A percentile compares a stretch with the other conserved stretches of the same genome.
Conservation (phyloP, 805 yeast genomes). For the Schizosaccharomyces japonicus region DNA sequence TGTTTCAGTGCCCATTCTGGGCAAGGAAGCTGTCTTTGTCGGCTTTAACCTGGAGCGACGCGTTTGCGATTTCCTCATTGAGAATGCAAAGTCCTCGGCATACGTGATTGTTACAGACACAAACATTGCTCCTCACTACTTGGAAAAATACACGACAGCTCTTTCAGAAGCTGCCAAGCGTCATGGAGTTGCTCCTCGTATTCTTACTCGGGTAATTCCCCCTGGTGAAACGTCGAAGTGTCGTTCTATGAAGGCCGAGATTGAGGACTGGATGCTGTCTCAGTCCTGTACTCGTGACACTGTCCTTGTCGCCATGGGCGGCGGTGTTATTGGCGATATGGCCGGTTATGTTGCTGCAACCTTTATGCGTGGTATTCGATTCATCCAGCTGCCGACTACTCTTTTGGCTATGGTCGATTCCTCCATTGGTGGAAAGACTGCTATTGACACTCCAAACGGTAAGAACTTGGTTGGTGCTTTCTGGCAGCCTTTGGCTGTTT, state of each 20-base stretch:
- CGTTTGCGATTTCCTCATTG: conserved; percentile 42
- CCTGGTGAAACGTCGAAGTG: conserved; percentile 89
- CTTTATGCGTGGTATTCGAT: conserved; percentile 91
- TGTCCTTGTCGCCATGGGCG: conserved; percentile 81
- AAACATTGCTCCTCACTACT: conserved; percentile 25
- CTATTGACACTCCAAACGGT: conserved; percentile 88
- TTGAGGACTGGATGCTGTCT: conserved; percentile 64
- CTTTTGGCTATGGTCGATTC: conserved; percentile 93
- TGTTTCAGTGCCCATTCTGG: conserved; percentile 40
- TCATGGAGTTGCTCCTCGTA: conserved; percentile 26
- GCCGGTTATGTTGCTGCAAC: conserved; percentile 98
- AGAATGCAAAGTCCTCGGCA: conserved; percentile 53
- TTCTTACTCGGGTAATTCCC: conserved; percentile 48
- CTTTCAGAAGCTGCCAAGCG: conserved; percentile 14
- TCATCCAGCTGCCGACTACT: conserved; percentile 83
- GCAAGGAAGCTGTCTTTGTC: conserved; percentile 64
- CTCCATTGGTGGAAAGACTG: conserved; percentile 94
- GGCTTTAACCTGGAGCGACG: conserved; percentile 63
- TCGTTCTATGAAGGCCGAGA: conserved; percentile 69
- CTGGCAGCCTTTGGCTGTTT: conserved; percentile 81
- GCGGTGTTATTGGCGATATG: conserved; percentile 98
- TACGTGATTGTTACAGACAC: conserved; percentile 78
- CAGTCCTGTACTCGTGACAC: conserved; percentile 92
- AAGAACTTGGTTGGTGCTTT: conserved; percentile 91
- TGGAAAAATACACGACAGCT: conserved; percentile 24